A percentile compares a stretch with the other conserved stretches of the same genome.
These are phyloP conservation scores for Eimeria sp. DNA, from an alignment of 169 alveolate species.

Conservation along the genomic window DNA sequence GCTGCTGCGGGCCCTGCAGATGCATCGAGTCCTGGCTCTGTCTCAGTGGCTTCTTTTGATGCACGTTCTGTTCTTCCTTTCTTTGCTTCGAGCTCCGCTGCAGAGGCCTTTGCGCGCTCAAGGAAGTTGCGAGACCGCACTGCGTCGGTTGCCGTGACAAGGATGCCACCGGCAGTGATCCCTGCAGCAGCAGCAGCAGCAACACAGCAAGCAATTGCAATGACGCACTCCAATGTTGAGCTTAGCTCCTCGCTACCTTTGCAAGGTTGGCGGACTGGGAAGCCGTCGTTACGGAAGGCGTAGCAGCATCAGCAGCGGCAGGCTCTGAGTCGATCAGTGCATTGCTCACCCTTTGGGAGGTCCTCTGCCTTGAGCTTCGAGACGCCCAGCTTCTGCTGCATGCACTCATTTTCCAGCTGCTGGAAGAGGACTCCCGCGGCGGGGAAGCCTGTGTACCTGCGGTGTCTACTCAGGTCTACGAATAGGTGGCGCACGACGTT, in stretches of 20 bases:
- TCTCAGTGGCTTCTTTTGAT: not conserved
- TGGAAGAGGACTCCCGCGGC: conserved; percentile 90
- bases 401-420: conserved; percentile 87
- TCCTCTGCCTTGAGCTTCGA: conserved; percentile 61
- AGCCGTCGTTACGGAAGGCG: not conserved
- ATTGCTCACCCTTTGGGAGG: conserved; percentile 7
- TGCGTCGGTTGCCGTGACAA: conserved; percentile 85
- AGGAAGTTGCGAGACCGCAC: conserved; percentile 42
- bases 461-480: conserved; percentile 82
- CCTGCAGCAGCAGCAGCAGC: conserved; percentile 75
- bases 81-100: conserved; percentile 5
- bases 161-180: conserved; percentile 86
- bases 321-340: not conserved
- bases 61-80: not conserved
- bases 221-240: not conserved
- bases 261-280: not conserved
- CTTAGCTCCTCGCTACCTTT: not conserved
- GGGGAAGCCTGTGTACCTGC: conserved; percentile 89
- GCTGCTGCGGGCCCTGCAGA: conserved; percentile 5
- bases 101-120: conserved; percentile 35
- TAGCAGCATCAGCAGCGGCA: not conserved
- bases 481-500: conserved; percentile 88
- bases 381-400: conserved; percentile 87
- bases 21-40: not conserved
- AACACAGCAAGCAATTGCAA: not conserved